Conservation (phyloP, 768 basidiomycete genomes). For the Sporobolomyces pararoseus region DNA sequence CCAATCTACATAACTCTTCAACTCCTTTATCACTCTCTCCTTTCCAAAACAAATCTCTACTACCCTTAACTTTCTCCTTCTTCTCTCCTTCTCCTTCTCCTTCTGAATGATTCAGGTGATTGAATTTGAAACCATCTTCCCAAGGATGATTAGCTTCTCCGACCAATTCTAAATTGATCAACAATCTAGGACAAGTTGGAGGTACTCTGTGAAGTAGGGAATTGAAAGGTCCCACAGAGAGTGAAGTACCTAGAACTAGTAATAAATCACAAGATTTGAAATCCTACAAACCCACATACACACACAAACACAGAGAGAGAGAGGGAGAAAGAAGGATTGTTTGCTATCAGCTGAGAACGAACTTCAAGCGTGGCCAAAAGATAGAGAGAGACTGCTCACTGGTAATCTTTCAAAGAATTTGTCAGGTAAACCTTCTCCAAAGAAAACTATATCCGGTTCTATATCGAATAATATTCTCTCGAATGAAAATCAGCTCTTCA, state of each 20-base stretch:
- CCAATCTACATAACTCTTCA: slow-evolving; percentile 14
- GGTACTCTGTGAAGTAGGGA: slow-evolving; percentile 63
- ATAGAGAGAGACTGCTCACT: slow-evolving; percentile 37
- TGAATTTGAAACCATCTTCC: slow-evolving; percentile 31
- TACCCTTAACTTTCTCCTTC: not conserved
- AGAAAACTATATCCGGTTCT: slow-evolving; percentile 42
- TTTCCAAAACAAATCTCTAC: slow-evolving; percentile 27
- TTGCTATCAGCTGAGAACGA: not conserved
- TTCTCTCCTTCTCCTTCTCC: not conserved
- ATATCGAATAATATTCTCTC: no score
- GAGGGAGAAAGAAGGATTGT: not conserved
- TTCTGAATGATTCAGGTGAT: not conserved
- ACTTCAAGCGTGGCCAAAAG: not conserved
- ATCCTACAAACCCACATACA: slow-evolving; percentile 39
- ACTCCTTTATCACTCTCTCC: slow-evolving; percentile 23
- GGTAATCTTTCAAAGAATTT: slow-evolving; percentile 62
- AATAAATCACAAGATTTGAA: slow-evolving; percentile 73
- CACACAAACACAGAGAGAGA: not conserved
- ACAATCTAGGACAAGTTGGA: slow-evolving; percentile 66
- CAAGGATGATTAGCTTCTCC: slow-evolving; percentile 52
- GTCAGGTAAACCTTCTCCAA: slow-evolving; percentile 63
- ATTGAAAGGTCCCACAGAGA: slow-evolving; percentile 71
- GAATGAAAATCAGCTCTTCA: no score
- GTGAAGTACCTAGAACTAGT: slow-evolving; percentile 84
- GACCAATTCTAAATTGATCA: slow-evolving; percentile 81